Percentiles rank a stretch among this genome's conserved stretches.
phyloP scores from a whole-genome alignment of 495 filamentous ascomycete species.

The Penicillium cinerascens region DNA sequence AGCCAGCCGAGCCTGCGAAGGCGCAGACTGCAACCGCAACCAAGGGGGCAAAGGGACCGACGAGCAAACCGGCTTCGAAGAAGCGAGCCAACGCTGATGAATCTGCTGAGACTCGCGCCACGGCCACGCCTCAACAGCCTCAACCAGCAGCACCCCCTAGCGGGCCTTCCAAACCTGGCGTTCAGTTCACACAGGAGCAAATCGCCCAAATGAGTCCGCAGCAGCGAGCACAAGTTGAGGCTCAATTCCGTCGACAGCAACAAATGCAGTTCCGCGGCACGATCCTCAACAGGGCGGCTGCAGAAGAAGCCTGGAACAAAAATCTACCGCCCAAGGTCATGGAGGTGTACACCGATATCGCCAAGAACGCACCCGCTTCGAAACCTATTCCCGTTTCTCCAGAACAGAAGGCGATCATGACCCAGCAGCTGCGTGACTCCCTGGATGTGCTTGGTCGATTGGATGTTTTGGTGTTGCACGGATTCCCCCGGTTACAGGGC shows the following conservation, averaged over 20 bases:
- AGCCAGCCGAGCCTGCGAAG: constrained; percentile 16
- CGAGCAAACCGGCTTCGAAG: constrained; percentile 37
- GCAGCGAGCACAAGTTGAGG: constrained; percentile 44
- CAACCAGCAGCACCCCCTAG: constrained; percentile 27
- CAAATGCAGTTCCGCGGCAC: constrained; percentile 26
- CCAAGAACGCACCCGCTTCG: constrained; percentile 27
- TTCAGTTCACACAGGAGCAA: constrained; percentile 46
- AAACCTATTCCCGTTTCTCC: constrained; percentile 34
- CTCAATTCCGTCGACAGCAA: constrained; percentile 33
- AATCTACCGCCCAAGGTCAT: constrained; percentile 35
- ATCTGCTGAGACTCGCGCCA: constrained; percentile 44
- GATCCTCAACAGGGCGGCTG: constrained; percentile 24
- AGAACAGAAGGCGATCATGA: constrained; percentile 45
- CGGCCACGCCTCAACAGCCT: constrained; percentile 36
- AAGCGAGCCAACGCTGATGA: constrained; percentile 66
- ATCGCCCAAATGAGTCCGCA: constrained; percentile 49
- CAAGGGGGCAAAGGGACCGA: constrained; percentile 26
- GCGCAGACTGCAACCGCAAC: constrained; percentile 18
- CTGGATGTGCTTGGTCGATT: constrained; percentile 40
- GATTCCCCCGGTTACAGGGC: constrained; percentile 32
- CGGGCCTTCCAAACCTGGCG: constrained; percentile 33
- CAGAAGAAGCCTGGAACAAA: constrained; percentile 40
- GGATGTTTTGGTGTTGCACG: constrained; percentile 38
- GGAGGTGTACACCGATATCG: constrained; percentile 39
- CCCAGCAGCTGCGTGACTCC: constrained; percentile 41